Evolutionary conservation across 2,329 filamentous ascomycete genomes (phyloP).

Genomic region (Colletotrichum navitas): DNA sequence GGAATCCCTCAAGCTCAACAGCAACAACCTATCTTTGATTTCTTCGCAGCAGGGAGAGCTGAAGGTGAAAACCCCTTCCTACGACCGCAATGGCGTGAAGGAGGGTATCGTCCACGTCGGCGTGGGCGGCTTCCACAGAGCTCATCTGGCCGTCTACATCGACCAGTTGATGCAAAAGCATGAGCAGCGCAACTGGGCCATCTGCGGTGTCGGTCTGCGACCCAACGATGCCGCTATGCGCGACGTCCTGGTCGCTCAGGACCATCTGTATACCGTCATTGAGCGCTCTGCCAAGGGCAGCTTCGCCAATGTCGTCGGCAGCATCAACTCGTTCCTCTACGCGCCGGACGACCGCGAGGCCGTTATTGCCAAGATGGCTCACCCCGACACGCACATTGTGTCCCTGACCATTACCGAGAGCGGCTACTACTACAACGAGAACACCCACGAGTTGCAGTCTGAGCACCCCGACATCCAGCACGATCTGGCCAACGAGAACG

Average conservation of each 20-base stretch:
- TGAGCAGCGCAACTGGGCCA: slow-evolving; percentile 60
- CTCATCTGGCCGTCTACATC: slow-evolving; percentile 66
- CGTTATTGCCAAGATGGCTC: slow-evolving; percentile 67
- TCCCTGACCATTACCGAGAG: slow-evolving; percentile 68
- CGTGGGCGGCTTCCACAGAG: slow-evolving; percentile 67
- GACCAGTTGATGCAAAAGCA: slow-evolving; percentile 62
- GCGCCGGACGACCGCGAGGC: slow-evolving; percentile 64
- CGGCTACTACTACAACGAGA: slow-evolving; percentile 70
- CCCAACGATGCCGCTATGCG: slow-evolving; percentile 65
- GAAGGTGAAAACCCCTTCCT: slow-evolving; percentile 53
- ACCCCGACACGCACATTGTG: slow-evolving; percentile 66
- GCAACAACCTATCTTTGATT: slow-evolving; percentile 34
- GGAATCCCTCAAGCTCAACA: slow-evolving; percentile 39
- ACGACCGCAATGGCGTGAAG: slow-evolving; percentile 60
- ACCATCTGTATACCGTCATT: slow-evolving; percentile 66
- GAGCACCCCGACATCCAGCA: slow-evolving; percentile 63
- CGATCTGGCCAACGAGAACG: slow-evolving; percentile 59
- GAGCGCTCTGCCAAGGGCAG: slow-evolving; percentile 66
- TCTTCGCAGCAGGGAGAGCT: slow-evolving; percentile 32
- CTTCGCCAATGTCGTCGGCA: slow-evolving; percentile 61
- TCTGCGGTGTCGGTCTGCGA: slow-evolving; percentile 65
- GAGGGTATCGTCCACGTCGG: slow-evolving; percentile 68
- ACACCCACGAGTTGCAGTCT: slow-evolving; percentile 64
- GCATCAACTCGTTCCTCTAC: slow-evolving; percentile 66
- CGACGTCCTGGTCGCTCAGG: slow-evolving; percentile 61